Conservation (phyloP, 2,329 filamentous ascomycete species). For the Arthrobotrys entomopaga region DNA sequence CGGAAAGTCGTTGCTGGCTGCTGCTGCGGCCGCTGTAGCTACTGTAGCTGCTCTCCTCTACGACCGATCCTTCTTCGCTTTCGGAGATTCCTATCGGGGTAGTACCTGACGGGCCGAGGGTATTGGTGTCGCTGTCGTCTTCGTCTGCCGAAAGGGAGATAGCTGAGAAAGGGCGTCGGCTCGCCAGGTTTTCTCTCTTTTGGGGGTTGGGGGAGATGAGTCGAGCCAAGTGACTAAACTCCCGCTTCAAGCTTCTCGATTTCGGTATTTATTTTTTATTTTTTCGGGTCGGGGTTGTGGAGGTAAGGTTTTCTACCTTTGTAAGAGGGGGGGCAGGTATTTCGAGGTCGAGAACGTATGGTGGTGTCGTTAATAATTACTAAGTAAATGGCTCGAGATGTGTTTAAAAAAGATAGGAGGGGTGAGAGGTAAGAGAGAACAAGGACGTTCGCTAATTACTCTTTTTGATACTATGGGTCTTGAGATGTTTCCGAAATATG, state of each 20-base stretch:
- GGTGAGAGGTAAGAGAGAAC: neutral
- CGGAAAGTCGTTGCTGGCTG: conserved; percentile 33
- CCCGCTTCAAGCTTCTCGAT: conserved; percentile 43
- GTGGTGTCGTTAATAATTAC: conserved; percentile 7
- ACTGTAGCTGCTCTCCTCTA: conserved; percentile 49
- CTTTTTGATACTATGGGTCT: neutral
- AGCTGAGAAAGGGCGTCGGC: conserved; percentile 54
- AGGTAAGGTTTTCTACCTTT: too few species aligned
- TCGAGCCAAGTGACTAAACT: conserved; percentile 52
- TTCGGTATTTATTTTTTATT: neutral
- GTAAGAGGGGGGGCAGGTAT: neutral
- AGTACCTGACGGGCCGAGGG: conserved; percentile 46
- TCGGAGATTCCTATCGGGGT: conserved; percentile 50
- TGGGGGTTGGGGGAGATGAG: conserved; percentile 20
- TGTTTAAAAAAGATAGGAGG: conserved; percentile 1
- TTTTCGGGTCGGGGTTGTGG: neutral
- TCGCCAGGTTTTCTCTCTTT: conserved; percentile 47
- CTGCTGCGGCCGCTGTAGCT: conserved; percentile 46
- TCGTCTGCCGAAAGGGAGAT: conserved; percentile 54
- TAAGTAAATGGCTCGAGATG: neutral
- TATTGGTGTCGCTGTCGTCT: conserved; percentile 51
- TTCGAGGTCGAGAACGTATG: neutral
- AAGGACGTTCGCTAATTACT: neutral
- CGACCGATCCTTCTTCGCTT: conserved; percentile 47
- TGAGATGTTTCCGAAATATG: neutral